Evolutionary conservation across 192 early-diverging fungal genomes (phyloP).

Genomic region (Jimgerdemannia flammicorona): DNA sequence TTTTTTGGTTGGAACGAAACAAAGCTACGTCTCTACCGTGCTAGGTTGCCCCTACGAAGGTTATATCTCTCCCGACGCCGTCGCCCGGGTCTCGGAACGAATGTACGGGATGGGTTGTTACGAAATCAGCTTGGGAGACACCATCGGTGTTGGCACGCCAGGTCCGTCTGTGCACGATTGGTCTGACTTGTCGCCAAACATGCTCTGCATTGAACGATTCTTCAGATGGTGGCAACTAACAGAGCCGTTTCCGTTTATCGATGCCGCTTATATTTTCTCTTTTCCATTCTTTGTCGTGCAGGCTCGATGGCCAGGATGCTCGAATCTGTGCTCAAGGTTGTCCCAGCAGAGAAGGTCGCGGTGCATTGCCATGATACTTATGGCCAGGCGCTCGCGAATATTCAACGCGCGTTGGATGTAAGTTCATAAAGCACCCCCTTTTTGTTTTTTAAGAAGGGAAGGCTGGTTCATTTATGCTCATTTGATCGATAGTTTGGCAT

Average conservation of each 20-base stretch:
- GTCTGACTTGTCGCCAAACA: not conserved
- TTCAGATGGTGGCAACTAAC: too few relatives aligned
- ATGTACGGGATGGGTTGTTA: constrained; percentile 92
- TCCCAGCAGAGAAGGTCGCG: constrained; percentile 76
- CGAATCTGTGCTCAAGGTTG: constrained; percentile 58
- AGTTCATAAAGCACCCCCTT: not conserved
- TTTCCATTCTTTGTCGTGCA: not conserved
- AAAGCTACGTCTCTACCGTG: constrained; percentile 86
- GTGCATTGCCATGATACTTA: constrained; percentile 98
- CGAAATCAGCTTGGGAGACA: constrained; percentile 95
- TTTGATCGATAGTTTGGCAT: constrained; percentile 59
- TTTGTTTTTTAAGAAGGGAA: not conserved
- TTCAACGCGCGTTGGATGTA: constrained; percentile 71
- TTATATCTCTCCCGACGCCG: constrained; percentile 59
- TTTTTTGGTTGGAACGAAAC: constrained; percentile 31
- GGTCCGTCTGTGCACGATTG: constrained; percentile 11
- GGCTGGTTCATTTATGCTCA: not conserved
- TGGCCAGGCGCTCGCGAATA: constrained; percentile 94
- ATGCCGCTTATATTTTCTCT: constrained; percentile 3
- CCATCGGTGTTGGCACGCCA: constrained; percentile 88
- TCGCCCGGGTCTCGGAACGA: constrained; percentile 66
- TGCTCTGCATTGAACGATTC: too few relatives aligned
- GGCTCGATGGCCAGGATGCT: constrained; percentile 62
- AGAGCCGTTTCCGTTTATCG: not conserved
- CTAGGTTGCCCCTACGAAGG: constrained; percentile 95